Evolutionary conservation across 2,329 filamentous ascomycete genomes (phyloP), one percentile per base, ranked within the genome.

Genomic region (Plenodomus biglobosus): DNA sequence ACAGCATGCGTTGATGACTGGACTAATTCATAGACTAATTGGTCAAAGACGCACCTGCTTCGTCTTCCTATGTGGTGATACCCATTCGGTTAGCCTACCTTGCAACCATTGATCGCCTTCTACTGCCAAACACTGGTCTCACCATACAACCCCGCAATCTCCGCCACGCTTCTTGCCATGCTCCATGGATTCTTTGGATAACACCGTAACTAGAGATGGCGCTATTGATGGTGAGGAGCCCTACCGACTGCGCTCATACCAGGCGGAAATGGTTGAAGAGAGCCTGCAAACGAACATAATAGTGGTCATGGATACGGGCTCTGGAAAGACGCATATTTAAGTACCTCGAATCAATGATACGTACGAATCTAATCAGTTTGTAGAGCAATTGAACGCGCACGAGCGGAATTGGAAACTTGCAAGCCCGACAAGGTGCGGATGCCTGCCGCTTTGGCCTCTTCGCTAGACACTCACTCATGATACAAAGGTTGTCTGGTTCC

Each of bases 291-390:
- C 62, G 16, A 79, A 79, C 51, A 66, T 76, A 45, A 77, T 78
- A 43, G 75, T 78, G 34, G 75, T 71, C 11, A 77, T 78, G 74
- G 75, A 78, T 42, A 79, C 76, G 2, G 76, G 76, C 21, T 75
- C 72, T 48, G 76, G 76, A 11, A 79, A 79, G 56, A 78, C 76
- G 13, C 73, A 76, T 40, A 70, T 78, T 70, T 69, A 55, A 36
- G 32, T 18, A 5, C 2, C 16, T 5, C 8, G 27, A 5, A 16
- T 3, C 6, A 18, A 10, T 20, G 0, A 15, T 27, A 11, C 24
- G 2, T 42, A 8, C 19, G 5, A 20, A 17, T 32, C 48, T 67
- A 38, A 68, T 36, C 3, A 34, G 15, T 34, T 21, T 48, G n/a
- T 32, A 70, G 72, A 56, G 75, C 75, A 34, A 64, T 78, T 34